Base-by-base conservation (phyloP, 768 basidiomycete genomes). In the Hortiboletus flavorubellus region DNA sequence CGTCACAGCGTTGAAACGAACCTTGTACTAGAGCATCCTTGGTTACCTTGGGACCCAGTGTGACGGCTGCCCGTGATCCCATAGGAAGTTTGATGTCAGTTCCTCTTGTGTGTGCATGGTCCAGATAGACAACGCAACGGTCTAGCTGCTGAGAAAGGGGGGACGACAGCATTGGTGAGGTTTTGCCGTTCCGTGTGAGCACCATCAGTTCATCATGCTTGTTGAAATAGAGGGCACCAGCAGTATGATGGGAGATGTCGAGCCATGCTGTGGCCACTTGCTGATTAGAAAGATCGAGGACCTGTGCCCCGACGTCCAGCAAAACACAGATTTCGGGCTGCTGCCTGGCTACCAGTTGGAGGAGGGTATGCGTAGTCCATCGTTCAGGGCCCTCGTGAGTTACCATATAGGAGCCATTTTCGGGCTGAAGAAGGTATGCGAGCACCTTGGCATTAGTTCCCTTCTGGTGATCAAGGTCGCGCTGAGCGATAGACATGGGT, bases 61-160 rank as follows among this genome's bases (percentile, higher is more conserved):
- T 46, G 12, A 46, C 44, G 16, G 30, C 77, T 10, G 79, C 78
- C 7, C 76, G 69, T 26, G 64, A 73, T 10, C 68, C 51, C 2
- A 15, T 43, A 0, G 80, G 81, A 38, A 82, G 65, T 38, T 77
- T 80, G 14, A 82, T 62, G 58, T 81, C 80, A 0, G 79, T 81
- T 12, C 80, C 80, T 14, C 59, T 30, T 11, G 59, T 61, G 56
- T 81, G 80, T 0, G 77, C 76, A 54, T 81, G 80, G 46, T 81
- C 80, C 2, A 81, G 73, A 54, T 81, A 82, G 2, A 81, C 67
- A 5, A 78, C 52, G 33, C 77, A 79, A 51, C 72, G 63, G 8
- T 53, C 80, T 54, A n/a, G 77, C 77, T 47, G 39, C 75, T 73
- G 26, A 61, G 62, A 14, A 75, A 59, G 70, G 60, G 8, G 79